Evolutionary conservation across 352 stramenopile species (phyloP), one percentile per base, ranked within the genome.

Genomic region (Globisporangium solare): DNA sequence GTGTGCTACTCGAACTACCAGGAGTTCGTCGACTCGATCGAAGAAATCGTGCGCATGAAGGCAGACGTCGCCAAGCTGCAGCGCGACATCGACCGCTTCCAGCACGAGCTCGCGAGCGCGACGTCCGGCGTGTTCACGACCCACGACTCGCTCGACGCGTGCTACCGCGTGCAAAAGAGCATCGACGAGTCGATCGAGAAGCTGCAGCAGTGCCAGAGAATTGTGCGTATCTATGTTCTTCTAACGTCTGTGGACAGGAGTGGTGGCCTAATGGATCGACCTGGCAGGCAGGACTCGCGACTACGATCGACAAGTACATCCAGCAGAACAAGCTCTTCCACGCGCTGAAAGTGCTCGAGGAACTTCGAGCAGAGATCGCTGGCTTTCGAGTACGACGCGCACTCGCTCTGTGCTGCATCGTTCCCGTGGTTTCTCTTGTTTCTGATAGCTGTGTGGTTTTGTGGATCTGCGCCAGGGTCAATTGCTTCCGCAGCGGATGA

Each of bases 41-140:
- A 92, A 54, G 82, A 92, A 53, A 86, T 90, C 61, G 78, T 90
- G 40, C 74, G 74, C 58, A 89, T 92, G 76, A 92, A 92, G 60
- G 65, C 66, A 21, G 82, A 90, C 48, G 75, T 89, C 51, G 71
- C 68, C 15, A 83, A 79, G 52, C 58, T 92, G 2, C 76, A 89
- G 82, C 57, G 60, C 27, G 76, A 92, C 47, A 88, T 92, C 31
- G 66, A 86, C 22, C 70, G 73, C 13, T 89, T 89, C 43, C 76
- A 89, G 60, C 71, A 70, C 18, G 77, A 87, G 47, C 59, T 92
- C 18, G 56, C 68, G 51, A 56, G 47, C 27, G 70, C 79, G 11
- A 88, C 76, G 27, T 66, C 74, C 7, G 68, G 62, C 2, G 70
- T 92, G 22, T 47, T 92, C 31, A 56, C 70, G 1, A 71, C 73